phyloP scores from a whole-genome alignment of 768 basidiomycete species.

The Coprinopsis strossmayeri region DNA sequence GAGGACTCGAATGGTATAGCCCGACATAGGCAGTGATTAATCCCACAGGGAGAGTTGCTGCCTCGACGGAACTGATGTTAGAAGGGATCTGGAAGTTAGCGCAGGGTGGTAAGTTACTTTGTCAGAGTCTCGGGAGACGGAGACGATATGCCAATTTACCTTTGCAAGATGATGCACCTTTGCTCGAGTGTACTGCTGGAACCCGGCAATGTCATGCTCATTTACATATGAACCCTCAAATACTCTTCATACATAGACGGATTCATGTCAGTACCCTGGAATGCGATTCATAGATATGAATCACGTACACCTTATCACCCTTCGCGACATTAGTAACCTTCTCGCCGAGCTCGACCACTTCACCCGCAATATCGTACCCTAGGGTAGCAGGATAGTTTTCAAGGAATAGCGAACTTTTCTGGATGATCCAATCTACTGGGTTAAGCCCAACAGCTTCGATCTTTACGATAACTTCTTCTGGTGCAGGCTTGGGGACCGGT shows the following conservation, averaged over 20 bases:
- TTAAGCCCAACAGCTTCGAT: constrained; percentile 35
- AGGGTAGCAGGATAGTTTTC: constrained; percentile 38
- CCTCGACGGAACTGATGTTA: constrained; percentile 31
- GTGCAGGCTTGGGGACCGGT: constrained; percentile 9
- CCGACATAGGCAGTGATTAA: constrained; percentile 31
- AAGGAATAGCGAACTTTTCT: constrained; percentile 30
- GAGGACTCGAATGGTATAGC: constrained; percentile 21
- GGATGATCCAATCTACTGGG: constrained; percentile 48
- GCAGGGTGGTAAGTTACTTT: background rate
- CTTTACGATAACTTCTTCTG: constrained; percentile 31
- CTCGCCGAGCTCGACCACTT: constrained; percentile 44
- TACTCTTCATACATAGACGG: constrained; percentile 24
- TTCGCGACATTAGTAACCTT: constrained; percentile 42
- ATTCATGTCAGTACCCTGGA: constrained; percentile 18
- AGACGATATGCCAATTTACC: constrained; percentile 19
- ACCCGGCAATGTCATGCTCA: constrained; percentile 27
- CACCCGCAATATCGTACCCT: constrained; percentile 46
- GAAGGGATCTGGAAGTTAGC: constrained; percentile 25
- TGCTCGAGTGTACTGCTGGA: constrained; percentile 34
- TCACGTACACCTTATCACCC: constrained; percentile 47
- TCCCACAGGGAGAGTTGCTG: constrained; percentile 33
- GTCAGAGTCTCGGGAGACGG: no score
- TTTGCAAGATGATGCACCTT: constrained; percentile 30
- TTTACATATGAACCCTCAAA: constrained; percentile 30
- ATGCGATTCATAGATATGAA: constrained; percentile 17